phyloP scores from a whole-genome alignment of 371 early-diverging fungal species.

The Coemansia sp. region DNA sequence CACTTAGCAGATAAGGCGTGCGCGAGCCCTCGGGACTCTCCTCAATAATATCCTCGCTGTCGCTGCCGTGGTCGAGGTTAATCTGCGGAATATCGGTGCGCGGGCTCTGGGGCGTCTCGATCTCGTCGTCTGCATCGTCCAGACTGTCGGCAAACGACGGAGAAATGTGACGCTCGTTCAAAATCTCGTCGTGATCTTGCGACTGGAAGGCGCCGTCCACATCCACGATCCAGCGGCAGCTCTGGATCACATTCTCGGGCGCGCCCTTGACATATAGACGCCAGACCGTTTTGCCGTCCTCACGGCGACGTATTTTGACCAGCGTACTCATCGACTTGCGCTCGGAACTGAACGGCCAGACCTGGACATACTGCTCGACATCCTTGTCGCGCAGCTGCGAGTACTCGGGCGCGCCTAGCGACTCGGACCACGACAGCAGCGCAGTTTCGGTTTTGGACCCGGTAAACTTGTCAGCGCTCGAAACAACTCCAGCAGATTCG shows the following conservation, averaged over 20 bases:
- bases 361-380: conserved; percentile 51
- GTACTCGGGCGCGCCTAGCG: conserved; percentile 59
- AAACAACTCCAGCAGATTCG: conserved; percentile 6
- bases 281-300: conserved; percentile 54
- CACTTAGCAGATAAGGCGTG: conserved; percentile 41
- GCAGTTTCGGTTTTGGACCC: conserved; percentile 97
- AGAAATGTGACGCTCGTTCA: conserved; percentile 5
- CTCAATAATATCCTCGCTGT: conserved; percentile 18
- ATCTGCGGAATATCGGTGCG: conserved; percentile 43
- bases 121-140: conserved; percentile 14
- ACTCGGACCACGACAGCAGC: conserved; percentile 70
- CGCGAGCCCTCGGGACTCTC: neutral
- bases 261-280: conserved; percentile 81
- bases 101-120: conserved; percentile 6
- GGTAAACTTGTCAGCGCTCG: conserved; percentile 56
- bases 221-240: conserved; percentile 58
- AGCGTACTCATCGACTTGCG: conserved; percentile 79
- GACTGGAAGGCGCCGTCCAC: conserved; percentile 50
- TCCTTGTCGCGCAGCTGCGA: conserved; percentile 57
- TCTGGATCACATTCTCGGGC: conserved; percentile 72
- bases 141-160: conserved; percentile 9
- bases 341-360: conserved; percentile 80
- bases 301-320: conserved; percentile 53
- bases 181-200: conserved; percentile 45
- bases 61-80: conserved; percentile 48